Base-by-base conservation (phyloP, 345 rosid species). In the Crucihimalaya himalaica region DNA sequence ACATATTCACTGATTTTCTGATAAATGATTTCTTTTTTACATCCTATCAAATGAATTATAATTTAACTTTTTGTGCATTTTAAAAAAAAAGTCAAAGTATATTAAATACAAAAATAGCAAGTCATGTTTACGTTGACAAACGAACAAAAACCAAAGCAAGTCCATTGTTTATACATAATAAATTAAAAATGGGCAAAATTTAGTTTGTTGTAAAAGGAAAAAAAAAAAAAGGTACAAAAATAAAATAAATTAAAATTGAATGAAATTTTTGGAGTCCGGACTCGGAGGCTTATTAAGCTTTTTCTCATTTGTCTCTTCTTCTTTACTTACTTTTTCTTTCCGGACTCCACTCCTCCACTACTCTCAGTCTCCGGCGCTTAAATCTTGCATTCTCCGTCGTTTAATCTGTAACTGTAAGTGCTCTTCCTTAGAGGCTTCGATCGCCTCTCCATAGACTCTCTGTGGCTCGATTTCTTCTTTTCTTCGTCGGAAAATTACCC, bases 331-430 rank as follows among this genome's bases (percentile, higher is more conserved):
- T 19, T 2, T 47, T 56, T 3, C 70, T 40, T 19, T 12, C 50
- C 31, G 1, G 5, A 39, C n/a, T 13, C 50, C 29, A 31, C 10
- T 32, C 0, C 68, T 25, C n/a, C 61, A 12, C 23, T 16, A 21
- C 42, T 52, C 70, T 39, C 71, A 25, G 16, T 70, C 71, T 47
- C 76, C 20, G 50, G 20, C 54, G 63, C 18, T 0, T 56, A 6
- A 46, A 4, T 42, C 77, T 54, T 5, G 9, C 43, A 4, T n/a
- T 76, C 68, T 62, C 74, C 66, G 55, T 55, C 46, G 39, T 45
- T 37, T 23, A 19, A 3, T n/a, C 60, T 25, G n/a, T n/a, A n/a
- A n/a, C 76, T 37, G 80, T 76, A 64, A 76, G 80, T 55, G 14
- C 11, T 15, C 13, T 70, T 19, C 14, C 27, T 6, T 21, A 0